phyloP scores from a whole-genome alignment of 2,329 filamentous ascomycete genomes.

The Diaporthe eres region DNA sequence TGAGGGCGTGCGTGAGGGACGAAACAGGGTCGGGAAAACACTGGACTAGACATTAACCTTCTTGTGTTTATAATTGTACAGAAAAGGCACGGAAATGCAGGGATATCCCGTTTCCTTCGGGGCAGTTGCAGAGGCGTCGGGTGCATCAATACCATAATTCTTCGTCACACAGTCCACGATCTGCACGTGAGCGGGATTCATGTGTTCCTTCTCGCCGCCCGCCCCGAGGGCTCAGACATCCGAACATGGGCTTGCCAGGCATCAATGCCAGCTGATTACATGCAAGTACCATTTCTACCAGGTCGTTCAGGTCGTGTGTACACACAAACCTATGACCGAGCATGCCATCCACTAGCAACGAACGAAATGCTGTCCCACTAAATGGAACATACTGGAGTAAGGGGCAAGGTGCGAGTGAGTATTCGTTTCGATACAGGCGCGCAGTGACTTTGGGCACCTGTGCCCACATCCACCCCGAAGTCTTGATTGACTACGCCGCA shows the following conservation, averaged over 20 bases:
- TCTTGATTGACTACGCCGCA: not conserved
- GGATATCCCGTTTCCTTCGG: not conserved
- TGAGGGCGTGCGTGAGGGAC: slow-evolving; percentile 37
- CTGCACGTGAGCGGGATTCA: not conserved
- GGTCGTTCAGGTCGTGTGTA: not conserved
- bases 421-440: not conserved
- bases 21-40: slow-evolving; percentile 49
- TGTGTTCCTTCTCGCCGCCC: not conserved
- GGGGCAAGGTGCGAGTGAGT: not conserved
- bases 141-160: not conserved
- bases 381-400: not conserved
- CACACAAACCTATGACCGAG: not conserved
- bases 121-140: slow-evolving; percentile 16
- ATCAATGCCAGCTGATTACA: not conserved
- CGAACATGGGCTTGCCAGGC: not conserved
- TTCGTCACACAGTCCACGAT: not conserved
- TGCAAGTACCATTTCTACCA: not conserved
- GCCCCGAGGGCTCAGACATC: not conserved
- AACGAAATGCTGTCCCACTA: not conserved
- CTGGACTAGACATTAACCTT: slow-evolving; percentile 24
- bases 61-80: slow-evolving; percentile 34
- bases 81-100: slow-evolving; percentile 2
- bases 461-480: not conserved
- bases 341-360: not conserved
- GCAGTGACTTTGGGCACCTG: not conserved